Conservation (phyloP, 306 rosid genomes). For the Citrullus colocynthis region DNA sequence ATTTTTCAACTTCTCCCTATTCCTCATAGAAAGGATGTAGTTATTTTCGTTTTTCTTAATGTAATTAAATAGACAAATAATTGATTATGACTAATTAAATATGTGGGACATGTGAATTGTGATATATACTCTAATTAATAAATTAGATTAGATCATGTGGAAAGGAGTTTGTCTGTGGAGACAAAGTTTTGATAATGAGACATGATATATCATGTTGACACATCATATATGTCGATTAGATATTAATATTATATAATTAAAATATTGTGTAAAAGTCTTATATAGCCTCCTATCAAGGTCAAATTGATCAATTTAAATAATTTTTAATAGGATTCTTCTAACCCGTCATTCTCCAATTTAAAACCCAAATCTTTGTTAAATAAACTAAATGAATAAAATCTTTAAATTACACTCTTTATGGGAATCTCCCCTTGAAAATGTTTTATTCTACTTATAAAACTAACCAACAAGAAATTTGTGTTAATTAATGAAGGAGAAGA, state of each 20-base stretch:
- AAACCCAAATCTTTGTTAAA: background rate
- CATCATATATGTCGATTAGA: background rate
- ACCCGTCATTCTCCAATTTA: background rate
- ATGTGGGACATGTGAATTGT: slow-evolving; percentile 3
- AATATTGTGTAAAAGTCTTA: background rate
- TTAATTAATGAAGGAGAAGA: background rate
- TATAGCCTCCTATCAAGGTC: background rate
- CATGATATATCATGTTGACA: background rate
- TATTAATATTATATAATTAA: background rate
- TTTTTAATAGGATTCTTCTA: background rate
- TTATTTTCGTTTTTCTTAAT: background rate
- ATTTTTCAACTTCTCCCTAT: background rate
- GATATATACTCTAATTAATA: background rate
- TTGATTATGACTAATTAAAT: background rate
- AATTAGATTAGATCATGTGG: background rate
- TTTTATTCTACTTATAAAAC: background rate
- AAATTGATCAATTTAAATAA: background rate
- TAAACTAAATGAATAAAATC: background rate
- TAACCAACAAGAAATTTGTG: background rate
- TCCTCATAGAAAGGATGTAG: background rate
- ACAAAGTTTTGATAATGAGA: background rate
- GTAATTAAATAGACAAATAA: background rate
- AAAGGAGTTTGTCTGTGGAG: background rate
- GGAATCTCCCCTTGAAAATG: background rate
- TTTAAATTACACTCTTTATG: background rate